Conservation (phyloP, 129 eudicot species). For the Gnaphalium uliginosum region DNA sequence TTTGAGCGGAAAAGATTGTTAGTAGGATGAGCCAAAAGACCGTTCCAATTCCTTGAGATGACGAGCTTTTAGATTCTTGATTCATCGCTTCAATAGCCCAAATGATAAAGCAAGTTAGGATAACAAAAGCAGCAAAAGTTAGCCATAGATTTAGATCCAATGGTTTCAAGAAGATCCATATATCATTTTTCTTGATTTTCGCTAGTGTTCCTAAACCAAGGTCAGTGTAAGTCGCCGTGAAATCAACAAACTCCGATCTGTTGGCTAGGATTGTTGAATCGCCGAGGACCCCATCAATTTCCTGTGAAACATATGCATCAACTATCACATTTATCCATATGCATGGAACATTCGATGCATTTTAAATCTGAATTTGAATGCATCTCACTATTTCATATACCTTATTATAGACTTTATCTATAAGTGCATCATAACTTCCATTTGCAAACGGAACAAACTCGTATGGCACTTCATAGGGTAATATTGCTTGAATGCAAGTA, state of each 20-base stretch:
- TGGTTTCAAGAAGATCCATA: conserved; percentile 47
- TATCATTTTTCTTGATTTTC: conserved; percentile 20
- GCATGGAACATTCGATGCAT: background rate
- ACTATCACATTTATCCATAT: background rate
- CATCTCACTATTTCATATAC: conserved; percentile 24
- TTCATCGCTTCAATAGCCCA: conserved; percentile 42
- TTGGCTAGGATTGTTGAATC: conserved; percentile 42
- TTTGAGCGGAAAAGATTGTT: conserved; percentile 33
- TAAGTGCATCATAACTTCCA: conserved; percentile 38
- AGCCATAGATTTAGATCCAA: conserved; percentile 33
- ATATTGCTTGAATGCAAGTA: conserved; percentile 23
- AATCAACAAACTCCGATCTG: conserved; percentile 44
- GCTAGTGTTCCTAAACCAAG: conserved; percentile 37
- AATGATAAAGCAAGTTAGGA: conserved; percentile 30
- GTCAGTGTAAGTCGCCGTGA: conserved; percentile 44
- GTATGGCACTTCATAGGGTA: conserved; percentile 39
- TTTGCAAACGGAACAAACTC: conserved; percentile 29
- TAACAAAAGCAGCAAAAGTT: conserved; percentile 22
- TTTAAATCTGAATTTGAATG: background rate
- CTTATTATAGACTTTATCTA: conserved; percentile 37
- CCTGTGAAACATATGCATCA: conserved; percentile 9
- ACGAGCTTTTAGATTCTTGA: conserved; percentile 18
- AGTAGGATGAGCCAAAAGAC: conserved; percentile 36
- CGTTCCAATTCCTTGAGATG: conserved; percentile 27
- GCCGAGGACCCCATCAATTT: conserved; percentile 40